These are phyloP conservation scores for Saturnispora sekii DNA, from an alignment of 805 yeast genomes.

Conservation along the genomic window DNA sequence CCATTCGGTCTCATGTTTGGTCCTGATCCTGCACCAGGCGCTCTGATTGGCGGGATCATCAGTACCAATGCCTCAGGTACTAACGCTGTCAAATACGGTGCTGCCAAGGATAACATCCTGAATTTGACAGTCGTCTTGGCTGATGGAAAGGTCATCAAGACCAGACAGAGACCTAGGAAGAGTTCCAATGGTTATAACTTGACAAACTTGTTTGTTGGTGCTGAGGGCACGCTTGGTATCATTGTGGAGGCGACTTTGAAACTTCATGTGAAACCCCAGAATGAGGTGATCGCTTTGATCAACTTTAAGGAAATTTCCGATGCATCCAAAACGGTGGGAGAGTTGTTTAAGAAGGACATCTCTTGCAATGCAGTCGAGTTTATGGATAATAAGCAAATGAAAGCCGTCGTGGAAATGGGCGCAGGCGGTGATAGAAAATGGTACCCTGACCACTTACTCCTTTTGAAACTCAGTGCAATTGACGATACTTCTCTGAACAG, in stretches of 20 bases:
- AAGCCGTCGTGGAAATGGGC: constrained; percentile 44
- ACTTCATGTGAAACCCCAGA: constrained; percentile 52
- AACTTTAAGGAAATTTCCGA: constrained; percentile 57
- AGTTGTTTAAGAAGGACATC: constrained; percentile 51
- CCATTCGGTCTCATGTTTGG: constrained; percentile 55
- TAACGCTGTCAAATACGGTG: constrained; percentile 68
- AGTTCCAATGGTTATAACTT: constrained; percentile 73
- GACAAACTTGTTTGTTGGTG: constrained; percentile 65
- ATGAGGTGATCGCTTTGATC: constrained; percentile 60
- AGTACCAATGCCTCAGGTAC: constrained; percentile 75
- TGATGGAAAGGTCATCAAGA: constrained; percentile 69
- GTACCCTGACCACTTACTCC: constrained; percentile 29
- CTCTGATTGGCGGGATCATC: constrained; percentile 66
- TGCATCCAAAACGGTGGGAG: constrained; percentile 63
- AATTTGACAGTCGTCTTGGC: constrained; percentile 67
- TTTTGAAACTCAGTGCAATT: constrained; percentile 56
- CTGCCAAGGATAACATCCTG: constrained; percentile 64
- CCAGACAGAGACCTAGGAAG: constrained; percentile 66
- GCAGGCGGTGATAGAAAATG: constrained; percentile 27
- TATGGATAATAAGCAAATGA: constrained; percentile 65
- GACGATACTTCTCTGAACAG: constrained; percentile 31
- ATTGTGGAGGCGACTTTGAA: constrained; percentile 70
- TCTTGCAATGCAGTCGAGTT: constrained; percentile 68
- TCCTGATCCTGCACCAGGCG: constrained; percentile 74
- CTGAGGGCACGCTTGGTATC: constrained; percentile 74